phyloP scores from a whole-genome alignment of 2,329 filamentous ascomycete species.

The Verticillium isaacii region DNA sequence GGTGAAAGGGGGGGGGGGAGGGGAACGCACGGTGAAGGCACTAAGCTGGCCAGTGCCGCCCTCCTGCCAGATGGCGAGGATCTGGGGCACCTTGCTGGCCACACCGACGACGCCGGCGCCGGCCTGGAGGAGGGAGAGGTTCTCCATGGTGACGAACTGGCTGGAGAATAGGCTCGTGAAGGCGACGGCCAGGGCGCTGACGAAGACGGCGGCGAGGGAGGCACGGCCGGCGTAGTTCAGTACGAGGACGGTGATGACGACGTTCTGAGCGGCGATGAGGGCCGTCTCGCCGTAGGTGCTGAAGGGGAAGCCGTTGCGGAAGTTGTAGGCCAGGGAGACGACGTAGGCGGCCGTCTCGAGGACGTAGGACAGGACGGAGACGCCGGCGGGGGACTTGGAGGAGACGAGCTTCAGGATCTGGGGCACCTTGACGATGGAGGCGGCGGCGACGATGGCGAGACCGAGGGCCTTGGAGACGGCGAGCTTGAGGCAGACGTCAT shows the following conservation, averaged over 20 bases:
- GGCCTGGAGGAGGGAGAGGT: constrained; percentile 73
- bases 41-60: constrained; percentile 93
- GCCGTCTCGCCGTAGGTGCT: constrained; percentile 95
- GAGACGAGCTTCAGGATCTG: constrained; percentile 90
- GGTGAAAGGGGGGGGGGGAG: neutral
- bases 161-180: constrained; percentile 67
- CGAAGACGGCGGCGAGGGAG: constrained; percentile 67
- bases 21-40: constrained; percentile 77
- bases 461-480: constrained; percentile 89
- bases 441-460: constrained; percentile 87
- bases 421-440: constrained; percentile 89
- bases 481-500: constrained; percentile 78
- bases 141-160: constrained; percentile 58
- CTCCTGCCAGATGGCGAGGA: constrained; percentile 76
- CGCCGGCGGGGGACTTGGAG: constrained; percentile 74
- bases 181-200: constrained; percentile 68
- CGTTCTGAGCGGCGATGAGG: constrained; percentile 86
- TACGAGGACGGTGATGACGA: constrained; percentile 82
- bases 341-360: constrained; percentile 87
- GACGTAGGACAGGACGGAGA: constrained; percentile 86
- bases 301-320: constrained; percentile 88
- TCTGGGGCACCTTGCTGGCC: constrained; percentile 91
- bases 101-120: constrained; percentile 79
- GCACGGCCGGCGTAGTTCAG: constrained; percentile 73
- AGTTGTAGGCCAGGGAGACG: constrained; percentile 88